Evolutionary conservation across 164 flowering plant species (phyloP).

Genomic region (Sextonia rubra): DNA sequence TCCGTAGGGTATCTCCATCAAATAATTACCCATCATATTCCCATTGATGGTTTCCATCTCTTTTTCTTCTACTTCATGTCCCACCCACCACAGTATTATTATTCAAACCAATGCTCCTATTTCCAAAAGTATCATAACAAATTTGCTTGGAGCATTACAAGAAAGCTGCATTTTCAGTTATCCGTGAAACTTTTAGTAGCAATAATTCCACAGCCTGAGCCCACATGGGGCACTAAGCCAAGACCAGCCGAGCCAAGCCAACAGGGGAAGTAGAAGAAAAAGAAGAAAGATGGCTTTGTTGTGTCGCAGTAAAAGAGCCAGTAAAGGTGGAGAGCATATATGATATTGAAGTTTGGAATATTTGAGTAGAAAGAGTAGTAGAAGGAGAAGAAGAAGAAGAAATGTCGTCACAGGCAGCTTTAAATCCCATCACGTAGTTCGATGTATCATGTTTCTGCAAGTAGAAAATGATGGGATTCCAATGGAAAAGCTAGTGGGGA

Average conservation of each 20-base stretch:
- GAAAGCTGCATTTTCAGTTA: slow-evolving; percentile 28
- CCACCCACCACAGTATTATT: slow-evolving; percentile 19
- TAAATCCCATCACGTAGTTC: slow-evolving; percentile 66
- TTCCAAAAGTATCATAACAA: not conserved
- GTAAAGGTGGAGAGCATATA: slow-evolving; percentile 23
- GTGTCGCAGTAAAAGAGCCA: slow-evolving; percentile 11
- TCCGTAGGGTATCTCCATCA: slow-evolving; percentile 43
- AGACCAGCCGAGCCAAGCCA: slow-evolving; percentile 32
- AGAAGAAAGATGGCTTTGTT: not conserved
- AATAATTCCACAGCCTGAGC: slow-evolving; percentile 57
- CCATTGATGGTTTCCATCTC: slow-evolving; percentile 22
- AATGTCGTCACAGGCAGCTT: slow-evolving; percentile 54
- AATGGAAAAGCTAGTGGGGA: slow-evolving; percentile 20
- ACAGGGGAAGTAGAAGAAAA: slow-evolving; percentile 4
- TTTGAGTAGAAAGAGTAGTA: slow-evolving; percentile 22
- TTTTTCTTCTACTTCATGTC: slow-evolving; percentile 25
- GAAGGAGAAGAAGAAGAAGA: slow-evolving; percentile 26
- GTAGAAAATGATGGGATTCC: slow-evolving; percentile 49
- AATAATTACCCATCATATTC: slow-evolving; percentile 62
- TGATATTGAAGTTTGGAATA: slow-evolving; percentile 41
- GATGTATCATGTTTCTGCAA: slow-evolving; percentile 38
- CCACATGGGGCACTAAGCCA: slow-evolving; percentile 20
- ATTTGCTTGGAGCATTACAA: slow-evolving; percentile 27
- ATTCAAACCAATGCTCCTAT: slow-evolving; percentile 19
- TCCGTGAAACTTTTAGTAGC: slow-evolving; percentile 41